Evolutionary conservation across 352 stramenopile species (phyloP).

Genomic region (Pythium sukuiense): DNA sequence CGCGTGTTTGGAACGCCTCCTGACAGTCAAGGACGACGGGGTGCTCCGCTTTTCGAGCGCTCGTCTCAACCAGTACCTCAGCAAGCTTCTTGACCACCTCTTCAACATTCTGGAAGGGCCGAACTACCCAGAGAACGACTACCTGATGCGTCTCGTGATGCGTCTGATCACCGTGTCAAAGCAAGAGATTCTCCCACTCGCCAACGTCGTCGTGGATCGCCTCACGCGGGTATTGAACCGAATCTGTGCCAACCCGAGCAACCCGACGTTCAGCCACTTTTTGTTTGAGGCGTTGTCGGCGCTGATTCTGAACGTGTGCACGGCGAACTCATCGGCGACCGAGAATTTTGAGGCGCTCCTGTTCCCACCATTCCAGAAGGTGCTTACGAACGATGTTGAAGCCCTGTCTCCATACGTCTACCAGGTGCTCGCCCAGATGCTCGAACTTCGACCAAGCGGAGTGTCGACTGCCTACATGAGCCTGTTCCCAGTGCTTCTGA

Average conservation of each 20-base stretch:
- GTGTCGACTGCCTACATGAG: constrained; percentile 93
- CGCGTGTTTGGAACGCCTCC: constrained; percentile 93
- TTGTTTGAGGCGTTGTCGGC: constrained; percentile 99
- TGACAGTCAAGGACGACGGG: constrained; percentile 92
- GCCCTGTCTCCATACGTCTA: constrained; percentile 97
- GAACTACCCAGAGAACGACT: constrained; percentile 97
- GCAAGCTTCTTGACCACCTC: constrained; percentile 92
- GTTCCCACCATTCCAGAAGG: constrained; percentile 96
- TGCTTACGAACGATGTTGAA: constrained; percentile 97
- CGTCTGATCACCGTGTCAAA: constrained; percentile 92
- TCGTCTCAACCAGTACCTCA: constrained; percentile 90
- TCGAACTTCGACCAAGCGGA: constrained; percentile 91
- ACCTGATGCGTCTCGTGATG: constrained; percentile 99
- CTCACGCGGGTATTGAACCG: constrained; percentile 91
- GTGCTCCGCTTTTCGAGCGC: constrained; percentile 77
- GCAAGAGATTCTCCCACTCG: constrained; percentile 91
- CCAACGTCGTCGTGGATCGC: constrained; percentile 94
- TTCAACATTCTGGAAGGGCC: constrained; percentile 95
- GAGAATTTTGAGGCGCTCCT: constrained; percentile 94
- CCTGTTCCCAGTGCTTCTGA: constrained; percentile 95
- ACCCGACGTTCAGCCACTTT: constrained; percentile 99
- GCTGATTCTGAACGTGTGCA: constrained; percentile 93
- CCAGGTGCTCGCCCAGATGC: constrained; percentile 97
- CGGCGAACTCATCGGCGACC: constrained; percentile 68
- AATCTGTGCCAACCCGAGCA: constrained; percentile 98